These are phyloP conservation scores for Boletus calvinii DNA, from an alignment of 1,284 basidiomycete genomes.

Conservation along the genomic window DNA sequence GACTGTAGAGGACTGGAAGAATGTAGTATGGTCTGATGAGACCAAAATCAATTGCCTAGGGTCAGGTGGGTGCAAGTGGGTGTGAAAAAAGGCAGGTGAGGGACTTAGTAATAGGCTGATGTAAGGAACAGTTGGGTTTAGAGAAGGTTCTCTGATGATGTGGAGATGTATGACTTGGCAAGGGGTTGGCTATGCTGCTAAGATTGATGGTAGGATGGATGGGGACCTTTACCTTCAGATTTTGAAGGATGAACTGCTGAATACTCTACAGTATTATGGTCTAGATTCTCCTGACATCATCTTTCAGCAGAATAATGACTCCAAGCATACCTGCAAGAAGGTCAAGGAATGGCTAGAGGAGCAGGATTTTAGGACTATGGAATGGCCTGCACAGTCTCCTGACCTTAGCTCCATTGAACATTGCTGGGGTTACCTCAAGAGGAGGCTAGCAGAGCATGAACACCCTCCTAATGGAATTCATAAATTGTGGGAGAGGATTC, in stretches of 20 bases:
- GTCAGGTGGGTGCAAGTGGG: too few species aligned
- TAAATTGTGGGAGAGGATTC: not conserved
- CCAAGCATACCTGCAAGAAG: not conserved
- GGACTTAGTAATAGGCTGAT: too few species aligned
- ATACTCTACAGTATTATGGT: too few species aligned
- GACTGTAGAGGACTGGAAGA: not conserved
- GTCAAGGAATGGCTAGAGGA: not conserved
- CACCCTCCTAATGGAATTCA: not conserved
- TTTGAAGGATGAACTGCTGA: too few species aligned
- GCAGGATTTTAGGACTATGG: not conserved
- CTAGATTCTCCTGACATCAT: not conserved
- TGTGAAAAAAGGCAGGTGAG: too few species aligned
- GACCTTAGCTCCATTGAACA: not conserved
- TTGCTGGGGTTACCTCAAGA: constrained; percentile 8
- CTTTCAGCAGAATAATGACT: not conserved
- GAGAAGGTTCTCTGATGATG: too few species aligned
- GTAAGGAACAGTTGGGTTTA: too few species aligned
- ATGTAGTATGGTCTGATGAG: not conserved
- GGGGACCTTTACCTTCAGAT: too few species aligned
- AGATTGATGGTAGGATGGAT: too few species aligned
- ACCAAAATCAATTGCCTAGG: too few species aligned
- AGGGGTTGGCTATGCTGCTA: too few species aligned
- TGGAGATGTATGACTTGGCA: too few species aligned
- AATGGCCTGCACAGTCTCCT: not conserved
- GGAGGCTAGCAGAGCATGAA: not conserved